Evolutionary conservation across 495 filamentous ascomycete genomes (phyloP).

Genomic region (Cercophora newfieldiana): DNA sequence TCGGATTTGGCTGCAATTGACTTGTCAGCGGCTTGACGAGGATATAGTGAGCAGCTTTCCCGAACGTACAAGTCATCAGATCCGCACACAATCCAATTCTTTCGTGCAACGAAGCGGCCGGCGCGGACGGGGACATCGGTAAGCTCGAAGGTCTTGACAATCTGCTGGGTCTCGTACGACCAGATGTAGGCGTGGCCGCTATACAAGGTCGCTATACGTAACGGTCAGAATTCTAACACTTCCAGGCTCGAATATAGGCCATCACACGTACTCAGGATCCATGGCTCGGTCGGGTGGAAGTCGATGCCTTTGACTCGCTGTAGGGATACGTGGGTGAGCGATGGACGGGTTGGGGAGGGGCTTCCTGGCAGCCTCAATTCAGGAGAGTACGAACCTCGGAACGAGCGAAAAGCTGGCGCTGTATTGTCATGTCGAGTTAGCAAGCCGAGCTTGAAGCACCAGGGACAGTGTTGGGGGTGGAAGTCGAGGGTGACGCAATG

Average conservation of each 20-base stretch:
- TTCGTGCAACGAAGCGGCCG: slow-evolving; percentile 92
- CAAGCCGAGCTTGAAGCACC: neutral
- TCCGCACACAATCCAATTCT: slow-evolving; percentile 99
- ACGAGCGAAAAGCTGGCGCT: slow-evolving; percentile 42
- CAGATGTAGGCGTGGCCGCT: slow-evolving; percentile 99
- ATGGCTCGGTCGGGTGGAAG: slow-evolving; percentile 94
- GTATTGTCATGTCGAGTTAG: slow-evolving; percentile 33
- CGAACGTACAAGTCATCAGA: slow-evolving; percentile 95
- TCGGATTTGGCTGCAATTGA: slow-evolving; percentile 32
- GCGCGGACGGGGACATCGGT: slow-evolving; percentile 98
- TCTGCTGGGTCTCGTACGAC: slow-evolving; percentile 96
- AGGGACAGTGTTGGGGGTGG: neutral
- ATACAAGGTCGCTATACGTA: slow-evolving; percentile 65
- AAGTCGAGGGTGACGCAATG: slow-evolving; percentile 5
- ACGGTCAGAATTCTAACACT: slow-evolving; percentile 10
- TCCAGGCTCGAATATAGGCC: neutral
- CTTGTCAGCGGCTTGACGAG: slow-evolving; percentile 4
- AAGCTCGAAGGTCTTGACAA: slow-evolving; percentile 99
- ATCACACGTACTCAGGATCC: slow-evolving; percentile 70
- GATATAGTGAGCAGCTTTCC: slow-evolving; percentile 1
- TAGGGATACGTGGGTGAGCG: slow-evolving; percentile 39
- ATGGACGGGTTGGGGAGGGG: neutral
- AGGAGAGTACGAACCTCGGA: slow-evolving; percentile 58
- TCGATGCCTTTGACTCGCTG: slow-evolving; percentile 97
- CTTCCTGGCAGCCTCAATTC: slow-evolving; percentile 66